These are phyloP conservation scores for Trifolium pratense DNA, from an alignment of 306 rosid species.

Conservation along the genomic window DNA sequence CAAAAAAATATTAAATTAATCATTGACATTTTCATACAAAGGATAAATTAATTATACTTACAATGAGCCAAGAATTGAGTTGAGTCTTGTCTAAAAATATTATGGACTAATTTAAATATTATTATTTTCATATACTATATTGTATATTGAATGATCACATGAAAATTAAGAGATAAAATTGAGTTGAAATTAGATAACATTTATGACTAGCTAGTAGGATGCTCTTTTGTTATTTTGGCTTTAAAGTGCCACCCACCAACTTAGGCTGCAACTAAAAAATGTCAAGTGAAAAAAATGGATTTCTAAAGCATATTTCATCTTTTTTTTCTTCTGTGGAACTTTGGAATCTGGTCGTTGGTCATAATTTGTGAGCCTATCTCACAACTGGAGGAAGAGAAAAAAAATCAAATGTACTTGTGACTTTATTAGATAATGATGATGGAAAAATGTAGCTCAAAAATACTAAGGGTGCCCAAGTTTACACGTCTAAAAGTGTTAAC, in stretches of 20 bases:
- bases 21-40: too few relatives aligned
- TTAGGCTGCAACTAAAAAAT: neutral
- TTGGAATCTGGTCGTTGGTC: slow-evolving; percentile 31
- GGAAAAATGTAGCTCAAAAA: neutral
- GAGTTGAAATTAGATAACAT: too few relatives aligned
- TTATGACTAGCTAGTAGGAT: neutral
- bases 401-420: neutral
- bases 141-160: too few relatives aligned
- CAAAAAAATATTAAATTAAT: too few relatives aligned
- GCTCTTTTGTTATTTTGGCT: neutral
- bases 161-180: too few relatives aligned
- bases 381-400: neutral
- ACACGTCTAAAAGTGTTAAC: neutral
- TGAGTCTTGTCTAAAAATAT: too few relatives aligned
- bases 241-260: neutral
- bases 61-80: too few relatives aligned
- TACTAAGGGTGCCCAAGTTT: neutral
- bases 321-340: neutral
- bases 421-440: neutral
- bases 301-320: neutral
- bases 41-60: too few relatives aligned
- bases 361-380: slow-evolving; percentile 27
- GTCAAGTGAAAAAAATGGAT: slow-evolving; percentile 11
- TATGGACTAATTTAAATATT: too few relatives aligned
- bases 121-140: too few relatives aligned